Base-by-base conservation (phyloP, 441 rosid genomes). In the Biscutella auriculata region DNA sequence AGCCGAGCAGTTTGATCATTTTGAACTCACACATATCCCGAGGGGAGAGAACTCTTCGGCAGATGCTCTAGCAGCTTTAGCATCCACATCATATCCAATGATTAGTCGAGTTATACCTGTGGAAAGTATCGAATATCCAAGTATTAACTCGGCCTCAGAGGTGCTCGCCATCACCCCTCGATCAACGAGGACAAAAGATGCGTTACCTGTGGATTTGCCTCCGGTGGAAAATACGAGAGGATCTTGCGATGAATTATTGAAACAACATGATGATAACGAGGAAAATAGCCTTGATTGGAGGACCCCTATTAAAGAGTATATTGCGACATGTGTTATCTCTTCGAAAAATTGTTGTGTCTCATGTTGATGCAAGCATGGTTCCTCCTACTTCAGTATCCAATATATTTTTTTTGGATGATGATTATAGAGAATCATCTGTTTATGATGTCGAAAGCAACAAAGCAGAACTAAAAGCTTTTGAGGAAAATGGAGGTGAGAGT, bases 401-500 rank as follows among this genome's bases (percentile, higher is more conserved):
- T 69, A 82, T 78, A 77, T 75, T 68, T 41, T 49, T 74, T 15
- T 79, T 61, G 49, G 88, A 81, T 66, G 71, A 50, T 49, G 64
- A 76, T 69, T 63, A 82, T 62, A 77, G 78, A 64, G 86, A 77
- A 34, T 64, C 81, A 3, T 75, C 85, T 2, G 71, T 75, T 27
- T 75, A 63, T 68, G 88, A 81, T 6, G 68, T 75, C 12, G 74
- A 82, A 41, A 36, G 70, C 55, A 80, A 84, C 60, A 70, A 81
- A 74, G 53, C 77, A 54, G 85, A 77, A 33, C 60, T 53, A 47
- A 83, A 80, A 58, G 64, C 70, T 43, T 80, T 75, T 74, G 85
- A 84, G 76, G 81, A 71, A n/a, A 68, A 72, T 52, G 81, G 74
- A 77, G 94, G 94, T 86, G 53, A 68, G 74, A 64, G 3, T 51